phyloP scores from a whole-genome alignment of 1,139 yeast species.

The Pneumocystis carinii region DNA sequence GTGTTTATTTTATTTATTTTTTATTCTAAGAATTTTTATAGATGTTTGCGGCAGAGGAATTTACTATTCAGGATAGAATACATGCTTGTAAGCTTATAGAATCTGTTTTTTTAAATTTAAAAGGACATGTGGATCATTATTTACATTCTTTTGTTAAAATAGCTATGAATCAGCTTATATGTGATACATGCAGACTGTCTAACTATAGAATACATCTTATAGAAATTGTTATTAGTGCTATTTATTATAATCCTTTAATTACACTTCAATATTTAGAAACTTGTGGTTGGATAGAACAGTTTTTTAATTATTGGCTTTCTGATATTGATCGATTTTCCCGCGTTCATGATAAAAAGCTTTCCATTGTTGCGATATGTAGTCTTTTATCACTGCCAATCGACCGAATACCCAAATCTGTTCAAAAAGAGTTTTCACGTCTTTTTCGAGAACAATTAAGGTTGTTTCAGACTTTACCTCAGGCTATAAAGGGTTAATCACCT shows the following conservation, averaged over 20 bases:
- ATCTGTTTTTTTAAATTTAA: slow-evolving; percentile 37
- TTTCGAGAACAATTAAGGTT: slow-evolving; percentile 37
- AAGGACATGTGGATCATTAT: slow-evolving; percentile 28
- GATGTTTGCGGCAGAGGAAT: slow-evolving; percentile 23
- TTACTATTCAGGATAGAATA: slow-evolving; percentile 38
- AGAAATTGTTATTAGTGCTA: slow-evolving; percentile 51
- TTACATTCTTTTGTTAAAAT: slow-evolving; percentile 31
- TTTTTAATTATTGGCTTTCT: slow-evolving; percentile 58
- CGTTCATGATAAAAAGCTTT: slow-evolving; percentile 69
- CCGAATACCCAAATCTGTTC: slow-evolving; percentile 25
- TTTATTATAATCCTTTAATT: slow-evolving; percentile 45
- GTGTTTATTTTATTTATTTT: not conserved
- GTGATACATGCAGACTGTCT: slow-evolving; percentile 17
- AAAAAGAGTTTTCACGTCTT: slow-evolving; percentile 26
- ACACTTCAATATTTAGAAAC: slow-evolving; percentile 43
- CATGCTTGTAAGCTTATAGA: slow-evolving; percentile 42
- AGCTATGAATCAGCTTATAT: slow-evolving; percentile 18
- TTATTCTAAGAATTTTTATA: not conserved
- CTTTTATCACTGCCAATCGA: slow-evolving; percentile 29
- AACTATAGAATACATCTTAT: slow-evolving; percentile 35
- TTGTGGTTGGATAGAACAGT: slow-evolving; percentile 31
- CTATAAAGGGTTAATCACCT: slow-evolving; percentile 32
- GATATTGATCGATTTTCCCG: slow-evolving; percentile 44
- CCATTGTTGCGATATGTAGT: slow-evolving; percentile 50
- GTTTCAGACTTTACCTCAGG: slow-evolving; percentile 50